Conservation (phyloP, 768 basidiomycete species). For the Xanthoconium stramineum region DNA sequence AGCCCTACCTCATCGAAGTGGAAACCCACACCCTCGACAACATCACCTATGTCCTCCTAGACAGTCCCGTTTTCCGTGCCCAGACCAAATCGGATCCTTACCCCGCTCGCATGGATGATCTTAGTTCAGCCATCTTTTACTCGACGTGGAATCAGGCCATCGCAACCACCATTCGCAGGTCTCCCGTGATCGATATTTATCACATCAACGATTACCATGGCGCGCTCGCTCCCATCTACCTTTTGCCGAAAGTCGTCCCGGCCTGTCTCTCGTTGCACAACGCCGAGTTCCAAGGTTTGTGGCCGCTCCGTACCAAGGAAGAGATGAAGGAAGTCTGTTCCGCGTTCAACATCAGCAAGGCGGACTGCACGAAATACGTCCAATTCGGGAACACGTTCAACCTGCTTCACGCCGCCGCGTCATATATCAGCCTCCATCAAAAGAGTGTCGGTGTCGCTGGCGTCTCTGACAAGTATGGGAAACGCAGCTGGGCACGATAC, state of each 20-base stretch:
- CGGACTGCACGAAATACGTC: constrained; percentile 93
- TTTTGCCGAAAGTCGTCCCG: constrained; percentile 87
- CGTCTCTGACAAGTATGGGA: constrained; percentile 97
- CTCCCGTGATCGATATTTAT: constrained; percentile 88
- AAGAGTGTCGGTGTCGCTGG: constrained; percentile 93
- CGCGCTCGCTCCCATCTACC: constrained; percentile 85
- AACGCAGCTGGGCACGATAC: constrained; percentile 95
- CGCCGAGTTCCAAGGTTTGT: constrained; percentile 95
- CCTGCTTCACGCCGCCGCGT: constrained; percentile 87
- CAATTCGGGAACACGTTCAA: constrained; percentile 99
- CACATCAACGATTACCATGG: constrained; percentile 97
- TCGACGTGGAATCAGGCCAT: constrained; percentile 99
- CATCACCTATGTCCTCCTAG: constrained; percentile 92
- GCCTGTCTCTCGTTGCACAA: constrained; percentile 92
- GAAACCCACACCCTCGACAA: constrained; percentile 92
- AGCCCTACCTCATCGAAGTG: constrained; percentile 93
- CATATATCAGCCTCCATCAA: constrained; percentile 89
- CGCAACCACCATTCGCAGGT: constrained; percentile 83
- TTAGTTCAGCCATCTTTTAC: constrained; percentile 95
- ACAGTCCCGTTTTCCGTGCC: constrained; percentile 94
- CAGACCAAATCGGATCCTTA: constrained; percentile 96
- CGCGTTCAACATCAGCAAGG: constrained; percentile 96
- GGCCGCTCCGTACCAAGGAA: constrained; percentile 94
- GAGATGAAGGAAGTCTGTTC: constrained; percentile 99
- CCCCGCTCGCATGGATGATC: constrained; percentile 95